Evolutionary conservation across 1,139 yeast genomes (phyloP).

Genomic region (Suhomyces atakaporum): DNA sequence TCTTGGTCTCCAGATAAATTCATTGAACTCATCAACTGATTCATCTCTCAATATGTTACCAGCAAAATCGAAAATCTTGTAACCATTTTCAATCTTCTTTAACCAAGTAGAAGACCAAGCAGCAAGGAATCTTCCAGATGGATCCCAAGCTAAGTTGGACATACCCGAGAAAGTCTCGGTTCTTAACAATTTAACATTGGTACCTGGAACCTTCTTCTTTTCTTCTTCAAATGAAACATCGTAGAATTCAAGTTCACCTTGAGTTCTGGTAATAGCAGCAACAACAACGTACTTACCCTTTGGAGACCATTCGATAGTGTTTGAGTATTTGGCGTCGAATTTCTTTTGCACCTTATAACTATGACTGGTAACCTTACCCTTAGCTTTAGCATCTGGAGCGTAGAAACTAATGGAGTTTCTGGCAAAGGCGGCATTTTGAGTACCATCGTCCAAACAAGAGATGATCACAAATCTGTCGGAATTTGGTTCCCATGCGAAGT

Average conservation of each 20-base stretch:
- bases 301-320: conserved; percentile 88
- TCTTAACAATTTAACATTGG: conserved; percentile 64
- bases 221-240: conserved; percentile 72
- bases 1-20: conserved; percentile 96
- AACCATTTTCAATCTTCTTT: conserved; percentile 87
- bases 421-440: conserved; percentile 68
- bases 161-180: conserved; percentile 72
- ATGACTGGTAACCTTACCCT: conserved; percentile 29
- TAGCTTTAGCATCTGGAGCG: conserved; percentile 61
- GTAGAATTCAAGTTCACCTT: conserved; percentile 78
- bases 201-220: conserved; percentile 48
- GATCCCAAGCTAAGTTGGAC: conserved; percentile 92
- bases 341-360: conserved; percentile 44
- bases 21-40: conserved; percentile 78
- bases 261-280: conserved; percentile 66
- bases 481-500: conserved; percentile 95
- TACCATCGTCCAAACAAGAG: conserved; percentile 63
- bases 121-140: conserved; percentile 87
- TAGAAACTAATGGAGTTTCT: conserved; percentile 76
- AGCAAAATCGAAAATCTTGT: conserved; percentile 79
- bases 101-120: conserved; percentile 89
- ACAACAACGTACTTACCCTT: conserved; percentile 86
- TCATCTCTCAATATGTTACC: conserved; percentile 80
- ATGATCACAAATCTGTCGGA: conserved; percentile 84
- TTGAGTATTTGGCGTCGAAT: conserved; percentile 64